Base-by-base conservation (phyloP, 2,329 filamentous ascomycete genomes). In the Monilinia polystroma region DNA sequence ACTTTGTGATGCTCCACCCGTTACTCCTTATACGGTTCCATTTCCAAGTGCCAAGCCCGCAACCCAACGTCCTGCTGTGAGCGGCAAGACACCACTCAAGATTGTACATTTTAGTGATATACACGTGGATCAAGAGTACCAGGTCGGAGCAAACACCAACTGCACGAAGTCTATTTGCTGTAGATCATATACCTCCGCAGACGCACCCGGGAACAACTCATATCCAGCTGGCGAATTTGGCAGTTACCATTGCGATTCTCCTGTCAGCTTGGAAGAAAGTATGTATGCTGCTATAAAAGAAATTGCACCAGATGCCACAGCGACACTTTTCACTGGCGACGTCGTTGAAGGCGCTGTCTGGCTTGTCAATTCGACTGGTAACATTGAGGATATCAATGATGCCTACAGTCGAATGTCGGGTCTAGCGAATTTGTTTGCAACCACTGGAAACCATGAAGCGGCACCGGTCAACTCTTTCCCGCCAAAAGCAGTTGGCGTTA, bases 121-220 rank as follows among this genome's bases (percentile, higher is more conserved):
- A 23, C 79, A 81, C 65, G 77, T 81, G 32, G 79, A 81, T 70
- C 75, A 74, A 1, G 73, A 70, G 14, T 81, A 81, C 67, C 75
- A 78, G 56, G 70, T 73, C 4, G 79, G 79, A 2, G 72, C 76
- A 29, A 80, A 72, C 69, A 79, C 77, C 63, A 75, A 79, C 55
- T 81, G 79, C 70, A 75, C 78, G 6, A 80, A 80, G 70, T 76
- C 76, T 6, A 79, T 81, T 63, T 81, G 79, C 72, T 81, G 80
- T 64, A 74, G 80, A 6, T 69, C 75, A 2, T 80, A 77, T 64
- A 77, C 74, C 5, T 68, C 74, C 18, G 69, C 71, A 11, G 76
- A 80, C 68, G 76, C 75, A 7, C 78, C 78, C 3, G 79, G 77
- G 16, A 76, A 76, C 20, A 79, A 75, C 20, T 69, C 71, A 10